These are phyloP conservation scores for Nicotiana paniculata DNA, from an alignment of 257 asterid genomes.

Conservation along the genomic window DNA sequence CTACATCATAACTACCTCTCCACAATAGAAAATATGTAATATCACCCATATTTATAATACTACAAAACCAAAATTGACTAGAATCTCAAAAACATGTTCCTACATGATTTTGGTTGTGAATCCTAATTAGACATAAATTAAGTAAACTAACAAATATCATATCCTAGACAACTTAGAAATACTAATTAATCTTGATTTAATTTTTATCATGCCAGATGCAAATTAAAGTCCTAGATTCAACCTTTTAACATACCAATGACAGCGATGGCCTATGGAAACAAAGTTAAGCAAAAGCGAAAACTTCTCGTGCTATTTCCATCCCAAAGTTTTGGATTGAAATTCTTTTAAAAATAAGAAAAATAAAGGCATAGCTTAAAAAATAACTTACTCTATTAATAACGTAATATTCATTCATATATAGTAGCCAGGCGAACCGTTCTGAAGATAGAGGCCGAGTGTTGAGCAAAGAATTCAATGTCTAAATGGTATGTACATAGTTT, in stretches of 20 bases:
- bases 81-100: too few relatives aligned
- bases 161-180: too few relatives aligned
- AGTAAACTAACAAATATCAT: too few relatives aligned
- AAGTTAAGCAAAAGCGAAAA: neutral
- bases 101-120: too few relatives aligned
- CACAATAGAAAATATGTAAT: too few relatives aligned
- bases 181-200: too few relatives aligned
- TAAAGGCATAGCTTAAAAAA: neutral
- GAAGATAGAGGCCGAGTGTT: neutral
- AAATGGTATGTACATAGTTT: neutral
- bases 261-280: neutral
- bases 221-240: neutral
- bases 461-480: neutral
- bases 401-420: neutral
- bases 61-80: too few relatives aligned
- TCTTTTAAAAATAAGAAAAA: neutral
- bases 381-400: slow-evolving; percentile 3
- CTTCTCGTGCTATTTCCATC: neutral
- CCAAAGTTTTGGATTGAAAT: neutral
- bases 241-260: neutral
- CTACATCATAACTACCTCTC: too few relatives aligned
- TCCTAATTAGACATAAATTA: too few relatives aligned
- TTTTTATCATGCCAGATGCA: neutral
- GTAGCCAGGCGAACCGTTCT: neutral
- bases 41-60: too few relatives aligned